Percentiles rank a stretch among this genome's conserved stretches.
phyloP scores from a whole-genome alignment of 805 yeast species.

The Pichia thaimueangensis region DNA sequence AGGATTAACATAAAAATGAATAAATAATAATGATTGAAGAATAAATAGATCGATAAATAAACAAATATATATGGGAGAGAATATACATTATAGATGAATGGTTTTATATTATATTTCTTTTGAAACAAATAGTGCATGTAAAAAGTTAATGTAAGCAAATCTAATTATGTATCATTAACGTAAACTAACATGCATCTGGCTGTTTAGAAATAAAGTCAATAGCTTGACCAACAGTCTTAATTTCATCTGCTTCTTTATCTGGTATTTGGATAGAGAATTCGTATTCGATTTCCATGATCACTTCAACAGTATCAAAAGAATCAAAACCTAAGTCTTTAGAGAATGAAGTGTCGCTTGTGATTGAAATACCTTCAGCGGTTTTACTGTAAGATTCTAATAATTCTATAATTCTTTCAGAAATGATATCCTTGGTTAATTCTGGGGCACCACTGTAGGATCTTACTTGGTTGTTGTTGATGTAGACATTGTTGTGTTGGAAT shows the following conservation, averaged over 20 bases:
- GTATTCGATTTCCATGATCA: conserved; percentile 67
- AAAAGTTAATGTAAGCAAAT: too few species aligned
- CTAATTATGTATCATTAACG: not conserved
- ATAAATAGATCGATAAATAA: conserved; percentile 7
- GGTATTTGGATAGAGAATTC: conserved; percentile 77
- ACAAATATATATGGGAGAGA: too few species aligned
- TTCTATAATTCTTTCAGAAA: conserved; percentile 56
- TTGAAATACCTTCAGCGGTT: conserved; percentile 32
- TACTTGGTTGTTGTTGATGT: conserved; percentile 2
- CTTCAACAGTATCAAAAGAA: conserved; percentile 67
- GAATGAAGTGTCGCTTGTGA: conserved; percentile 43
- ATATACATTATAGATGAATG: too few species aligned
- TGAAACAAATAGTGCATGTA: not conserved
- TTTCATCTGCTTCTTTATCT: conserved; percentile 87
- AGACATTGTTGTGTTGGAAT: conserved; percentile 2
- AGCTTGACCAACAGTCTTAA: conserved; percentile 91
- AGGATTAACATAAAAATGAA: too few species aligned
- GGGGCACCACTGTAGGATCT: conserved; percentile 53
- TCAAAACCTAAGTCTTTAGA: conserved; percentile 63
- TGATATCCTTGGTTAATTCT: conserved; percentile 53
- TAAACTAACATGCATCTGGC: conserved; percentile 35
- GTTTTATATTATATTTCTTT: too few species aligned
- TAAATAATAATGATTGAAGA: conserved; percentile 3
- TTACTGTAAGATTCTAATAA: conserved; percentile 61
- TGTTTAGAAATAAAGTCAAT: conserved; percentile 76